Base-by-base conservation (phyloP, 2,329 filamentous ascomycete species). In the Fusarium keratoplasticum region DNA sequence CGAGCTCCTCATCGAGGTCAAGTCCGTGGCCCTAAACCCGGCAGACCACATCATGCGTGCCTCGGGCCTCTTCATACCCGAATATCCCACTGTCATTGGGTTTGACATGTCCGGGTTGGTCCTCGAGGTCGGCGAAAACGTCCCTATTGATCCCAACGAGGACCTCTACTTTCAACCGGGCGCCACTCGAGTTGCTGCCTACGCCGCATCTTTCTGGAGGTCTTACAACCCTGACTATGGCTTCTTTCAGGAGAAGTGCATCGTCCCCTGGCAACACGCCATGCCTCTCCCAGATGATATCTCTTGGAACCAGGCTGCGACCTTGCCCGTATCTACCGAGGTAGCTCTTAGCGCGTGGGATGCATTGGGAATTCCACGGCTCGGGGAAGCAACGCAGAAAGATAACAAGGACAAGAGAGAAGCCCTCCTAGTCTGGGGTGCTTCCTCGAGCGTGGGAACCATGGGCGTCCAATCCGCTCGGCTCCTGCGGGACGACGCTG, bases 1-100 rank as follows among this genome's bases (percentile, higher is more conserved):
- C 33, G 86, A 89, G 50, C 79, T 89, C 61, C 85, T 88, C 27
- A 79, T 89, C 63, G 82, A 77, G 1, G 83, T 88, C 72, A 85
- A 86, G 60, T 84, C 86, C 4, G 77, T 87, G 6, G 86, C 86
- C 16, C 77, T 88, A 40, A 89, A 89, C 69, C 86, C 86, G 3
- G 81, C 86, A 60, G 87, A 89, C 66, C 66, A 22, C 60, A 54
- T 79, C 54, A 84, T 85, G 79, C 86, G 84, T n/a, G 79, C 82
- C 27, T 70, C 78, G 7, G 87, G 85, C 18, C 80, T 87, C 64
- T 81, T 83, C 57, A 82, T 86, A 42, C 50, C 80, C 2, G 58
- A 52, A 0, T 86, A 85, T 69, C 86, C 87, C 6, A 82, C 84
- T 0, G 81, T 86, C 25, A 62, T 82, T 8, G 84, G 84, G 44